Base-by-base conservation (phyloP, 805 yeast genomes). In the Maudiozyma bulderi region DNA sequence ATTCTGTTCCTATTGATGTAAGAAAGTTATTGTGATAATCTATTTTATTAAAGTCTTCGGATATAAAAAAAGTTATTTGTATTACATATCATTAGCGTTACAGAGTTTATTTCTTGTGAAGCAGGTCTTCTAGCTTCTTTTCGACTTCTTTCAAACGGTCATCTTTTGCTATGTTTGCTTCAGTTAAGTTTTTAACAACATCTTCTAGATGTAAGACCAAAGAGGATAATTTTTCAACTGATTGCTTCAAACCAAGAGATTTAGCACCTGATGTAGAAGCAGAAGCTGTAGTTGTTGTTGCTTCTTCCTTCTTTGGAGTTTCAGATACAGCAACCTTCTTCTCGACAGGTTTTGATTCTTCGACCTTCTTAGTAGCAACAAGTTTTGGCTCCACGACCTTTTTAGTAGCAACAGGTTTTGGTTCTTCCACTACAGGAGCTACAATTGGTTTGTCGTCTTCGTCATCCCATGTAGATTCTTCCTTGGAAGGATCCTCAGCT, bases 191-290 rank as follows among this genome's bases (percentile, higher is more conserved):
- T 9, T 70, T 58, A 43, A 86, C 75, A 42, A 81, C 77, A 0
- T 67, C 48, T 61, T 85, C 89, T 44, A 86, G 71, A 31, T 73
- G 69, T 3, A 70, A 68, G 20, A 83, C 88, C 34, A 86, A 65
- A 2, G 68, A 50, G 5, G 84, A 78, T 48, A 86, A 70, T 53
- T 76, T 82, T 54, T 83, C 91, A 33, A 85, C 82, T 1, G 88
- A 80, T 8, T 78, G 83, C 58, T 83, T 83, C 51, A 86, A 71
- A 0, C 89, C 84, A 33, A 84, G 74, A 15, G 86, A 78, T 30
- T 75, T 73, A 26, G 47, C 47, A 35, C 44, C 34, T 10, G 51
- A 43, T 3, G 40, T 13, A 6, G 38, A 26, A 8, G 30, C 28
- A 20, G 30, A 35, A 10, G 31, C 3, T 7, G 40, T 29, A 7